Percentiles rank a stretch among this genome's conserved stretches.
Conservation (phyloP, 2,329 filamentous ascomycete genomes). For the Cordyceps tenuipes region DNA sequence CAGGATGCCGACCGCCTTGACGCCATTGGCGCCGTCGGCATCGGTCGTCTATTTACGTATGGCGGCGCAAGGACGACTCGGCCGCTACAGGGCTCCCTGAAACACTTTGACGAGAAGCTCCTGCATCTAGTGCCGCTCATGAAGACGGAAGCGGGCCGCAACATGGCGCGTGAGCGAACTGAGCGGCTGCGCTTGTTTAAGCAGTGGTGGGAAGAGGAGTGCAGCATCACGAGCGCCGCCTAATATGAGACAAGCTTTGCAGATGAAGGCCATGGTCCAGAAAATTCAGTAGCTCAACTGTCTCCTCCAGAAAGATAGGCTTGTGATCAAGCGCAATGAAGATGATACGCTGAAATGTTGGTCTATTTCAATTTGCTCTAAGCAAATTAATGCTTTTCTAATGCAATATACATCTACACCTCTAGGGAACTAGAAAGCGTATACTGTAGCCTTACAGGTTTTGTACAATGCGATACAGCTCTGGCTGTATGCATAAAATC, state of each 20-base stretch:
- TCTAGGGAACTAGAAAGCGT: neutral
- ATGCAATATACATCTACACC: neutral
- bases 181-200: constrained; percentile 43
- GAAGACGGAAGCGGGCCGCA: constrained; percentile 50
- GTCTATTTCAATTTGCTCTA: no score
- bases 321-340: no score
- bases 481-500: neutral
- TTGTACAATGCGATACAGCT: neutral
- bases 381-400: neutral
- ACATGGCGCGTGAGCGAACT: constrained; percentile 45
- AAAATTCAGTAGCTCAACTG: no score
- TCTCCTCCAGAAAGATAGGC: no score
- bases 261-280: no score
- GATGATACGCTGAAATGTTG: no score
- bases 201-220: constrained; percentile 41
- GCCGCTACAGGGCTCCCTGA: constrained; percentile 56
- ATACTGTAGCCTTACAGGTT: neutral
- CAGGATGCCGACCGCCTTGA: constrained; percentile 90
- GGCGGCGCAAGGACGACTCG: constrained; percentile 51
- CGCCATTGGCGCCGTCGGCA: constrained; percentile 77
- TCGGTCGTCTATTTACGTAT: constrained; percentile 58
- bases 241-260: no score
- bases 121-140: constrained; percentile 55
- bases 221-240: neutral
- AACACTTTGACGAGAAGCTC: constrained; percentile 72